A percentile compares a stretch with the other conserved stretches of the same genome.
Evolutionary conservation across 139 green algal species (phyloP).

Genomic region (Edaphochlamys debaryana): DNA sequence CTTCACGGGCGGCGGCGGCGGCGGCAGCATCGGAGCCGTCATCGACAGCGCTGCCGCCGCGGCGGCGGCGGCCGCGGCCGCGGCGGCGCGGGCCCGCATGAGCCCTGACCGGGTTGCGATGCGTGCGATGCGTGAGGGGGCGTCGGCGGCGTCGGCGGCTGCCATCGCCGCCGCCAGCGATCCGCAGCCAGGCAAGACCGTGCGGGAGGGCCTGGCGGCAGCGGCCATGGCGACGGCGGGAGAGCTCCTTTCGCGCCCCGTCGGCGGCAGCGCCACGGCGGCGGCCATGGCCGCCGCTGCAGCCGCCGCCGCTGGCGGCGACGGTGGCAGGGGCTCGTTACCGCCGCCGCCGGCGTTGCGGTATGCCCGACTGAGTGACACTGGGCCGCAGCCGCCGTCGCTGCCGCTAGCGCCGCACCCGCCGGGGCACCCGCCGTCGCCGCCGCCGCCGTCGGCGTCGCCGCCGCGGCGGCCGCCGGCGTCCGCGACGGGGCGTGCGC

Average conservation of each 20-base stretch:
- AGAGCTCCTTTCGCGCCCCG: neutral
- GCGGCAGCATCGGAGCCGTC: neutral
- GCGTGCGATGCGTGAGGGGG: neutral
- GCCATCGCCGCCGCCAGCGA: neutral
- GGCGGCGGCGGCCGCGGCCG: neutral
- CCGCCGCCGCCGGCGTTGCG: neutral
- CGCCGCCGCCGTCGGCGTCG: neutral
- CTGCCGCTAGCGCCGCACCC: neutral
- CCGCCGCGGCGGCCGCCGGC: neutral
- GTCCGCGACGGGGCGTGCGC: neutral
- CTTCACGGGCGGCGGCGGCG: neutral
- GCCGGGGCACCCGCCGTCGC: neutral
- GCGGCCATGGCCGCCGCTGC: no score
- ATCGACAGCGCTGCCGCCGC: no score
- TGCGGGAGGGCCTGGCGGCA: slow-evolving; percentile 17
- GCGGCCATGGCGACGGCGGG: neutral
- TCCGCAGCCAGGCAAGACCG: slow-evolving; percentile 2
- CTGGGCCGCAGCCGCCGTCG: no score
- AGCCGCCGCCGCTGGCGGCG: no score
- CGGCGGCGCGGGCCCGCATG: neutral
- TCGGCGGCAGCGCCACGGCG: neutral
- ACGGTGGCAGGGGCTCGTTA: neutral
- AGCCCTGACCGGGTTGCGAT: neutral
- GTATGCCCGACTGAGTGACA: neutral
- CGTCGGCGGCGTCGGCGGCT: neutral